Evolutionary conservation across 768 basidiomycete genomes (phyloP).

Genomic region (Leccinum truebloodii): DNA sequence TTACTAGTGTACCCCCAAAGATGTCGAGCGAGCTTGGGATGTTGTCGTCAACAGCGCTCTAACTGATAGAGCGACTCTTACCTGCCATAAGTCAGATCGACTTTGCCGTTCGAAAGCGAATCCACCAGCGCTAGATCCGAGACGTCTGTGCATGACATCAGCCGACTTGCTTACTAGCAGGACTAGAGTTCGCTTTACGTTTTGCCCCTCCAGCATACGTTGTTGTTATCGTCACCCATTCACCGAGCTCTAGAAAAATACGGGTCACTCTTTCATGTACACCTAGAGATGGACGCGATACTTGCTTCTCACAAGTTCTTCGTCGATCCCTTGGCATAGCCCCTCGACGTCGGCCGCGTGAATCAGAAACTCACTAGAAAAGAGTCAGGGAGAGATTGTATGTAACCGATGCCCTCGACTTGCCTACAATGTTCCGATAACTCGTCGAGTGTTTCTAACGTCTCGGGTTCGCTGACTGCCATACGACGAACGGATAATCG

Average conservation of each 20-base stretch:
- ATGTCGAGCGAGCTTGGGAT: constrained; percentile 60
- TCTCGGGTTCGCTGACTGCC: background rate
- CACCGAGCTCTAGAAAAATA: constrained; percentile 64
- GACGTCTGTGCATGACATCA: constrained; percentile 53
- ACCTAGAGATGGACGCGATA: constrained; percentile 8
- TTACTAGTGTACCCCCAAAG: constrained; percentile 66
- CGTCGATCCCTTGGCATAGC: constrained; percentile 93
- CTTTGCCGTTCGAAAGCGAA: constrained; percentile 73
- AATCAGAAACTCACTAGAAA: constrained; percentile 83
- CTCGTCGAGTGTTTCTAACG: constrained; percentile 73
- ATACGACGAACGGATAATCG: background rate
- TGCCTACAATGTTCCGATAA: constrained; percentile 84
- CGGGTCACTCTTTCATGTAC: constrained; percentile 11
- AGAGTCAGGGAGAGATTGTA: constrained; percentile 14
- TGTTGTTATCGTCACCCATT: constrained; percentile 90
- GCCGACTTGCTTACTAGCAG: background rate
- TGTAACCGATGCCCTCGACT: constrained; percentile 10
- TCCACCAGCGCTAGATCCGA: constrained; percentile 82
- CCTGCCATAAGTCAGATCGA: constrained; percentile 45
- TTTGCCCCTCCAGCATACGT: constrained; percentile 98
- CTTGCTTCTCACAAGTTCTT: constrained; percentile 79
- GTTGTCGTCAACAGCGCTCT: background rate
- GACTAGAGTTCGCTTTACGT: constrained; percentile 45
- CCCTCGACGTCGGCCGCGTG: constrained; percentile 99
- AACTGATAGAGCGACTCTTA: constrained; percentile 22